These are phyloP conservation scores for Pueraria montana DNA, from an alignment of 306 rosid genomes.

Conservation along the genomic window DNA sequence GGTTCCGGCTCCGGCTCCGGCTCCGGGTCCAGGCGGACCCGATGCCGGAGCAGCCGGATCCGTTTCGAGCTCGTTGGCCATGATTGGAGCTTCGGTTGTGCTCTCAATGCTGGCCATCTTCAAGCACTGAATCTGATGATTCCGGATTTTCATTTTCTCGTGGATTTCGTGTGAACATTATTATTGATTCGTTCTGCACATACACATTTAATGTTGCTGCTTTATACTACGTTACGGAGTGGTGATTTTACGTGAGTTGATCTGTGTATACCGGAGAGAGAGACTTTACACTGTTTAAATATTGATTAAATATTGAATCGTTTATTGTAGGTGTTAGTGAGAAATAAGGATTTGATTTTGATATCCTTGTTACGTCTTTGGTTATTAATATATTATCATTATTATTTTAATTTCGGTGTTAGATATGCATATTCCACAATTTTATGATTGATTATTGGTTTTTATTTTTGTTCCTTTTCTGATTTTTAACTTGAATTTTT, in stretches of 20 bases:
- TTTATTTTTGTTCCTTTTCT: no score
- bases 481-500: no score
- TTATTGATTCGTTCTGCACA: not conserved
- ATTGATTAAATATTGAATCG: not conserved
- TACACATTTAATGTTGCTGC: no score
- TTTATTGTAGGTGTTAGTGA: conserved; percentile 1
- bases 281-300: not conserved
- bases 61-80: conserved; percentile 41
- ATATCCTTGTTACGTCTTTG: not conserved
- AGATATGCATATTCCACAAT: no score
- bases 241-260: no score
- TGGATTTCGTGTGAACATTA: not conserved
- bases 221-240: no score
- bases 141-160: not conserved
- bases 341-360: conserved; percentile 35
- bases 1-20: conserved; percentile 28
- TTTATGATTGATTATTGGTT: no score
- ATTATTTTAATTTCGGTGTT: no score
- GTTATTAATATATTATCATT: no score
- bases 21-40: conserved; percentile 48
- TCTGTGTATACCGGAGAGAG: no score
- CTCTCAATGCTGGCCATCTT: conserved; percentile 45
- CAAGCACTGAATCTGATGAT: conserved; percentile 22
- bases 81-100: conserved; percentile 50
- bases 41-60: conserved; percentile 51